Evolutionary conservation across 768 basidiomycete species (phyloP).

Genomic region (Boletus fagicola): DNA sequence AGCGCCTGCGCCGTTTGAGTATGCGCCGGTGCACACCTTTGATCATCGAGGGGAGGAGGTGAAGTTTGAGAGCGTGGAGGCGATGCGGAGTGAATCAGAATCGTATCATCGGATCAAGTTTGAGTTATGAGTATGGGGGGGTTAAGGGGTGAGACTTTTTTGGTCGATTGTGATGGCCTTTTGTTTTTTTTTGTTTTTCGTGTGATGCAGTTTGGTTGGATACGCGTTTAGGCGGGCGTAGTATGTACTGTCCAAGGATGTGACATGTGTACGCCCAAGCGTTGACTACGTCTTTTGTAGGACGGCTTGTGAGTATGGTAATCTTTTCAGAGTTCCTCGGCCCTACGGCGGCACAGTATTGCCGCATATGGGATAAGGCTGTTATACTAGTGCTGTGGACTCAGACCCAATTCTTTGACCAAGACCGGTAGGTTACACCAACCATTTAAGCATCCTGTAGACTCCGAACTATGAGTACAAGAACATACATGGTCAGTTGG

Average conservation of each 20-base stretch:
- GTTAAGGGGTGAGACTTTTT: background rate
- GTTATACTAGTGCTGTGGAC: too few species aligned
- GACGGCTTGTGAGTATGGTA: background rate
- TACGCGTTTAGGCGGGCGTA: too few species aligned
- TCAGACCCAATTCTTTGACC: too few species aligned
- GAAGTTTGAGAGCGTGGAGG: constrained; percentile 32
- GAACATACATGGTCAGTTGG: constrained; percentile 17
- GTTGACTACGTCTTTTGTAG: background rate
- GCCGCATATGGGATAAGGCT: too few species aligned
- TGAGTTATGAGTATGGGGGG: constrained; percentile 16
- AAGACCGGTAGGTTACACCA: background rate
- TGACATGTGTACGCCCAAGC: background rate
- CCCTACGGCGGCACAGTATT: too few species aligned
- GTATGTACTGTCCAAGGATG: background rate
- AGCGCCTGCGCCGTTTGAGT: constrained; percentile 40
- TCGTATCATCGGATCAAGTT: constrained; percentile 40
- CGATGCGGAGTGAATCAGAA: constrained; percentile 41
- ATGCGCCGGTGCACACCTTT: constrained; percentile 34
- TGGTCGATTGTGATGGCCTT: background rate
- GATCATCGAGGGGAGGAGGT: constrained; percentile 36
- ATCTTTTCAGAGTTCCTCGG: too few species aligned
- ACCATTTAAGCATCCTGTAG: background rate
- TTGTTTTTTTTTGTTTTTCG: background rate
- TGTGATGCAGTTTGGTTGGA: too few species aligned
- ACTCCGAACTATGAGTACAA: constrained; percentile 2